A percentile compares a stretch with the other conserved stretches of the same genome.
phyloP scores from a whole-genome alignment of 805 yeast species.

The Candida vaughaniae region DNA sequence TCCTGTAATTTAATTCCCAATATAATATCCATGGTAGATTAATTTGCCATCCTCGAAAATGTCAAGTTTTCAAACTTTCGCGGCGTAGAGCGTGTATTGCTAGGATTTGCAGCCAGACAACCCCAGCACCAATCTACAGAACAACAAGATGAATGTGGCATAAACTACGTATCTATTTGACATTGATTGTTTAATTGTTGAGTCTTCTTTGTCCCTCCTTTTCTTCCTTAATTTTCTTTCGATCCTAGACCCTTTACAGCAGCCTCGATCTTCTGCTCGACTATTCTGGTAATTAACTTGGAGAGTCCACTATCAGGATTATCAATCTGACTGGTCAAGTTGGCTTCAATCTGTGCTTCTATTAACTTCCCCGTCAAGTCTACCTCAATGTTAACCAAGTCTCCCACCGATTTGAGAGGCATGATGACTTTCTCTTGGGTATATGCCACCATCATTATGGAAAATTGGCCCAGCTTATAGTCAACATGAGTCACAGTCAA shows the following conservation, averaged over 20 bases:
- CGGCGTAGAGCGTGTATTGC: too few relatives aligned
- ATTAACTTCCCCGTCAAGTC: constrained; percentile 91
- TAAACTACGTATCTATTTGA: too few relatives aligned
- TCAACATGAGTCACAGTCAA: constrained; percentile 83
- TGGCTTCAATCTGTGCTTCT: constrained; percentile 74
- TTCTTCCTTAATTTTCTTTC: too few relatives aligned
- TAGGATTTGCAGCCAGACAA: too few relatives aligned
- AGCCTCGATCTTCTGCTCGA: constrained; percentile 29
- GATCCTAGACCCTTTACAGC: too few relatives aligned
- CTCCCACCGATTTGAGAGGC: constrained; percentile 63
- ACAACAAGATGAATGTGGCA: too few relatives aligned
- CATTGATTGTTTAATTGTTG: too few relatives aligned
- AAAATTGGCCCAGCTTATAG: constrained; percentile 53
- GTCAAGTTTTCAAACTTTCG: background rate
- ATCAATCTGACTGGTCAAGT: constrained; percentile 53
- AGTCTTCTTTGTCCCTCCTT: too few relatives aligned
- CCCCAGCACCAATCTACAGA: too few relatives aligned
- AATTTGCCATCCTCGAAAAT: constrained; percentile 8
- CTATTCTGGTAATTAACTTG: constrained; percentile 39
- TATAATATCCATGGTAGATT: constrained; percentile 74
- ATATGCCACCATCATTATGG: constrained; percentile 88
- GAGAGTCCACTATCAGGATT: constrained; percentile 50
- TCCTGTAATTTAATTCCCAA: constrained; percentile 83
- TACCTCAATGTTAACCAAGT: constrained; percentile 83
- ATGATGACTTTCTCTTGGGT: constrained; percentile 81